Base-by-base conservation (phyloP, 352 stramenopile species). In the Plasmopara viticola region DNA sequence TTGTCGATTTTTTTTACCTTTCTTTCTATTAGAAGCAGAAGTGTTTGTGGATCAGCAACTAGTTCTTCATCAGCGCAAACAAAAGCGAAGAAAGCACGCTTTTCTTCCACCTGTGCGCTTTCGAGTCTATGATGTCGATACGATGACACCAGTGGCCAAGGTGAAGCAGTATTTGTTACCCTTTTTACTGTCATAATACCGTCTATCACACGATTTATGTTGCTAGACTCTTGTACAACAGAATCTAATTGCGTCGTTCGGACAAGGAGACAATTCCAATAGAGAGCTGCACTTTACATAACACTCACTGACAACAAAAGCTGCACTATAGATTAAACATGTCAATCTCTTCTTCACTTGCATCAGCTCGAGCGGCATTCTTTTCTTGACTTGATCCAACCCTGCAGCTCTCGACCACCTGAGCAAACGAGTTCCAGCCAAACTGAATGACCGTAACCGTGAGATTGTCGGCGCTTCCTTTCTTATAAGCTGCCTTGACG, bases 361-460 rank as follows among this genome's bases (percentile, higher is more conserved):
- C 45, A 39, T 45, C 41, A 9, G n/a, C 9, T 61, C 46, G 4
- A 37, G 13, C 34, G 14, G 4, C 10, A 18, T 10, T 8, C 51
- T 50, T 9, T 65, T 50, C 9, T 44, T 58, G 9, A 25, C 13
- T 49, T 40, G 37, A 13, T 41, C 37, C 50, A 10, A 18, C 20
- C 37, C 18, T 56, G 34, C 39, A 52, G 43, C 20, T 53, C 18
- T 50, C 39, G 6, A 60, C 38, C 8, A n/a, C 47, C 38, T 54
- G 62, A 17, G 7, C 34, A 28, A 59, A 34, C 3, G 51, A 40
- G 15, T 72, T 66, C 74, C 74, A 78, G 30, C 68, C 58, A 45
- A 81, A 73, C 51, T 76, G 55, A 50, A 84, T 45, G 15, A 84
- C 72, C 0, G 65, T 84, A 13, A 53, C 76, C 15, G 76, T 86